These are phyloP conservation scores for Boletus insuetus DNA, from an alignment of 768 basidiomycete species.

Conservation along the genomic window DNA sequence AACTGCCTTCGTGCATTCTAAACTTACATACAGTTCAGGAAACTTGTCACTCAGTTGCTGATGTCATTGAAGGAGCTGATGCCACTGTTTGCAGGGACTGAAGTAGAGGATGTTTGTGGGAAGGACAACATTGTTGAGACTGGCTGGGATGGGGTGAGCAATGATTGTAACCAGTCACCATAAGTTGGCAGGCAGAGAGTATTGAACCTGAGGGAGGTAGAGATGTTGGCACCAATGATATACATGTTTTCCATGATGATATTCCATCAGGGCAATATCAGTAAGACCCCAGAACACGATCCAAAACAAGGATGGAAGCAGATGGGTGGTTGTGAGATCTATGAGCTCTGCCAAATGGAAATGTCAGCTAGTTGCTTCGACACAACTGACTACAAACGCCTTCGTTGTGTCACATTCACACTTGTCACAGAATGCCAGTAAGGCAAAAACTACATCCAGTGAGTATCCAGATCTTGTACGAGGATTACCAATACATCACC, in stretches of 20 bases:
- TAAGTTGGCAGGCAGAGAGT: slow-evolving; percentile 62
- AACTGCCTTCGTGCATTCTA: slow-evolving; percentile 63
- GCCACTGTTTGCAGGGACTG: slow-evolving; percentile 23
- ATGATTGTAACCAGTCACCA: slow-evolving; percentile 70
- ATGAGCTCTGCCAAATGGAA: no score
- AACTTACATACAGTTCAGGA: slow-evolving; percentile 53
- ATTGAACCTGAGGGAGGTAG: slow-evolving; percentile 55
- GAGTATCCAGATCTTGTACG: no score
- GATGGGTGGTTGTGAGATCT: no score
- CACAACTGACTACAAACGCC: no score
- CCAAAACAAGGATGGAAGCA: no score
- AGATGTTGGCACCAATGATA: slow-evolving; percentile 53
- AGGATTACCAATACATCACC: no score
- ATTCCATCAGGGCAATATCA: no score
- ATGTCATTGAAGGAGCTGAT: slow-evolving; percentile 57
- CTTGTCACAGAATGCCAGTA: no score
- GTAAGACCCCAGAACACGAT: no score
- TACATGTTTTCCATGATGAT: slow-evolving; percentile 65
- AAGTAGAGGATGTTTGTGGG: slow-evolving; percentile 17
- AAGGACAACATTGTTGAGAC: slow-evolving; percentile 31
- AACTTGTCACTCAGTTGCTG: slow-evolving; percentile 63
- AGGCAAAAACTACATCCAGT: no score
- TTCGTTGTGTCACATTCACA: no score
- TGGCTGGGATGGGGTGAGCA: slow-evolving; percentile 46
- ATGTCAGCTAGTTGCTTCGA: no score